phyloP scores from a whole-genome alignment of 129 eudicot species.

The Saussurea involucrata region DNA sequence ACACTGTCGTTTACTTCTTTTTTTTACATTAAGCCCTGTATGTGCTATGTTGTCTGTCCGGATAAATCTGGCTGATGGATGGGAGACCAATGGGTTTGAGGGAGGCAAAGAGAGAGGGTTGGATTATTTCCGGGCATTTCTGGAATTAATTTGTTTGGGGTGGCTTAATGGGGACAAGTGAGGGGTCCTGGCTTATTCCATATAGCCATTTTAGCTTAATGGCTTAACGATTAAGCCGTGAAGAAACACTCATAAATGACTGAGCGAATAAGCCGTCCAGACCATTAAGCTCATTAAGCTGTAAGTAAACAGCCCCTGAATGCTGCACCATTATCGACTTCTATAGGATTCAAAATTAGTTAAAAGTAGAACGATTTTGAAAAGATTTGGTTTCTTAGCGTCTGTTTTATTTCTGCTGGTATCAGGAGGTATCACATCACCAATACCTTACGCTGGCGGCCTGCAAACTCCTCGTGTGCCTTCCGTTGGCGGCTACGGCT shows the following conservation, averaged over 20 bases:
- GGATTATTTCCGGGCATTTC: too few species aligned
- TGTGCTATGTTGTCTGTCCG: too few species aligned
- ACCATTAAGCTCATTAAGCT: too few species aligned
- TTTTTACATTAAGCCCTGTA: too few species aligned
- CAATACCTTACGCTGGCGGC: conserved; percentile 66
- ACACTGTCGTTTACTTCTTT: too few species aligned
- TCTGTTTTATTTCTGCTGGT: conserved; percentile 7
- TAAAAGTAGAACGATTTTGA: background rate
- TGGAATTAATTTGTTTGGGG: too few species aligned
- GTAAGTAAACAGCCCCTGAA: background rate
- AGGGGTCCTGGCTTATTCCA: too few species aligned
- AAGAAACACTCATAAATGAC: too few species aligned
- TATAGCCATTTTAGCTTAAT: too few species aligned
- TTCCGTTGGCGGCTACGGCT: conserved; percentile 62
- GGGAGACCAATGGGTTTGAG: too few species aligned
- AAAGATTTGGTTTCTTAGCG: background rate
- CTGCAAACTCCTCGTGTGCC: conserved; percentile 63
- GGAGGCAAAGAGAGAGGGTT: too few species aligned
- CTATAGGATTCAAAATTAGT: background rate
- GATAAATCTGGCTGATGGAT: background rate
- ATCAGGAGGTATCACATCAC: conserved; percentile 67
- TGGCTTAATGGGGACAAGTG: too few species aligned
- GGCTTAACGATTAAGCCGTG: background rate
- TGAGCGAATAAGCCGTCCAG: background rate
- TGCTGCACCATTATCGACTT: background rate